Percentiles rank a stretch among this genome's conserved stretches.
phyloP scores from a whole-genome alignment of 768 basidiomycete species.

The Hypholoma sublateritium region DNA sequence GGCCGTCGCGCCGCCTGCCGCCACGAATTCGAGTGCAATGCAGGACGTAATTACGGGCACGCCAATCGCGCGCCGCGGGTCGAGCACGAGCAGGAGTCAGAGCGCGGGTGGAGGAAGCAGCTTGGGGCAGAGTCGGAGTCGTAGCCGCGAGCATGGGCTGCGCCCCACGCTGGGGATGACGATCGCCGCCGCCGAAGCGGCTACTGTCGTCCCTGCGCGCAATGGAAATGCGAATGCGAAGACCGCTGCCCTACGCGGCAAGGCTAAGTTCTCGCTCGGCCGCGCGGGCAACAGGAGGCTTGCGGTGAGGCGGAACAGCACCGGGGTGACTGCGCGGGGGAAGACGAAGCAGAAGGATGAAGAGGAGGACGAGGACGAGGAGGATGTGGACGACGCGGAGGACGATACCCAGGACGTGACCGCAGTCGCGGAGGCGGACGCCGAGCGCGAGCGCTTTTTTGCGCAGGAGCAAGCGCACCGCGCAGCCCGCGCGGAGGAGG shows the following conservation, averaged over 20 bases:
- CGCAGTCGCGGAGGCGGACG: not conserved
- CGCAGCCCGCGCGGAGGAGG: not conserved
- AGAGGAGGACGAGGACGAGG: not conserved
- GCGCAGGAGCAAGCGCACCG: conserved; percentile 3
- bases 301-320: conserved; percentile 9
- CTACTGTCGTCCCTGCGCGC: not conserved
- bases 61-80: no score
- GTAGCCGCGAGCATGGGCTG: conserved; percentile 13
- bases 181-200: not conserved
- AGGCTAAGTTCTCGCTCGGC: conserved; percentile 6
- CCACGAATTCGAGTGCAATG: conserved; percentile 6
- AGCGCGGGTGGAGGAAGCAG: not conserved
- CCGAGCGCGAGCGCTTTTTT: not conserved
- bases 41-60: not conserved
- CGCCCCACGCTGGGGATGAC: conserved; percentile 10
- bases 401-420: not conserved
- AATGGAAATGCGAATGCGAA: not conserved
- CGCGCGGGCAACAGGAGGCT: not conserved
- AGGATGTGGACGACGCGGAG: not conserved
- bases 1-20: not conserved
- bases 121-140: conserved; percentile 13
- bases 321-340: not conserved
- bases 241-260: not conserved
- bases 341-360: not conserved
- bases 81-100: no score